These are phyloP conservation scores for Rhododendron vialii DNA, from an alignment of 148 eudicot genomes.

Conservation along the genomic window DNA sequence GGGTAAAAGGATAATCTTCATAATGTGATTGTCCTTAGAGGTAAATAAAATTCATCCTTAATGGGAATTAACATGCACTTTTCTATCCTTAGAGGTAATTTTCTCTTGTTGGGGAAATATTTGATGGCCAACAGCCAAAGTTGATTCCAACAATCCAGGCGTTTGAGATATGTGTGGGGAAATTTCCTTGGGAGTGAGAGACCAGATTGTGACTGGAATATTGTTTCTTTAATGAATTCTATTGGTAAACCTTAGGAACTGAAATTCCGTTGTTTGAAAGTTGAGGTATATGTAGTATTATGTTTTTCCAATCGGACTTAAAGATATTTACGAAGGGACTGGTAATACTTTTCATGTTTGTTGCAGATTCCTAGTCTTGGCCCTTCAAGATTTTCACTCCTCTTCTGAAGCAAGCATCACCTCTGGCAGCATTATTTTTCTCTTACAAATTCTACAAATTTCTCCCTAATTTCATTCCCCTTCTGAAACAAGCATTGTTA, in stretches of 20 bases:
- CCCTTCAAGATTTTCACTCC: neutral
- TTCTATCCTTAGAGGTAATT: no score
- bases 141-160: neutral
- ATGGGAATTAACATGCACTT: no score
- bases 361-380: conserved; percentile 5
- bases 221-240: neutral
- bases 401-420: neutral
- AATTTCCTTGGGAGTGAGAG: neutral
- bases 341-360: neutral
- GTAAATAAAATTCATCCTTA: no score
- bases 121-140: neutral
- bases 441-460: neutral
- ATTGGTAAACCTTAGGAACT: neutral
- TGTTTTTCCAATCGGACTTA: neutral
- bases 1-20: no score
- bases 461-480: neutral
- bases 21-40: no score
- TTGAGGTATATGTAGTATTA: neutral
- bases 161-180: neutral
- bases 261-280: neutral
- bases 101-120: neutral
- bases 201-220: neutral
- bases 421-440: neutral
- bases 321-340: neutral
- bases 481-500: neutral